Percentiles rank a stretch among this genome's conserved stretches.
Evolutionary conservation across 1,284 basidiomycete genomes (phyloP).

Genomic region (Flammula alnicola): DNA sequence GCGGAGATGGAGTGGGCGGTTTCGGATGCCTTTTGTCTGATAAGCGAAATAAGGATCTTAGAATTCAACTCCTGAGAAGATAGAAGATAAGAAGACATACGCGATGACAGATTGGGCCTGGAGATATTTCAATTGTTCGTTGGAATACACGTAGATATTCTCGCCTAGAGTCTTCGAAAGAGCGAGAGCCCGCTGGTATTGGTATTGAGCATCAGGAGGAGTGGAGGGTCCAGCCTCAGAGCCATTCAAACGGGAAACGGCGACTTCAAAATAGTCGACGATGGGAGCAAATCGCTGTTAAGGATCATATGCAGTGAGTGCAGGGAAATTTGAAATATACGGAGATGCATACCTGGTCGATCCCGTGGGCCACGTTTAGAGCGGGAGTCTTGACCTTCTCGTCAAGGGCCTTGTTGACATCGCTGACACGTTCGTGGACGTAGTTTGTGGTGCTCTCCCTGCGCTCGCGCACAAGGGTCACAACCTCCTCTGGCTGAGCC

Average conservation of each 20-base stretch:
- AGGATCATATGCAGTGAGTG: constrained; percentile 1
- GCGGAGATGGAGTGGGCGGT: constrained; percentile 66
- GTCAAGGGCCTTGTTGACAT: constrained; percentile 68
- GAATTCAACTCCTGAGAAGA: constrained; percentile 8
- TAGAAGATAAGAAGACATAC: constrained; percentile 42
- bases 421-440: constrained; percentile 26
- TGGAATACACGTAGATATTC: constrained; percentile 65
- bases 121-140: constrained; percentile 72
- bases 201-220: constrained; percentile 59
- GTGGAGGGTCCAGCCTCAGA: constrained; percentile 47
- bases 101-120: constrained; percentile 69
- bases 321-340: constrained; percentile 4
- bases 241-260: constrained; percentile 56
- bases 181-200: constrained; percentile 73
- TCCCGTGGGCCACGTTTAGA: constrained; percentile 62
- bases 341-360: constrained; percentile 64
- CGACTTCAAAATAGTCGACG: constrained; percentile 69
- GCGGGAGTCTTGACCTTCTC: constrained; percentile 68
- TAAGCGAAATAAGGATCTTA: constrained; percentile 10
- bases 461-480: constrained; percentile 58
- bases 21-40: constrained; percentile 68
- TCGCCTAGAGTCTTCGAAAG: constrained; percentile 67
- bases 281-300: constrained; percentile 70
- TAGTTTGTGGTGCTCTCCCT: constrained; percentile 53
- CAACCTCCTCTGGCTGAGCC: constrained; percentile 71